Percentiles rank a stretch among this genome's conserved stretches.
Conservation (phyloP, 257 asterid species). For the Ilex asprella region DNA sequence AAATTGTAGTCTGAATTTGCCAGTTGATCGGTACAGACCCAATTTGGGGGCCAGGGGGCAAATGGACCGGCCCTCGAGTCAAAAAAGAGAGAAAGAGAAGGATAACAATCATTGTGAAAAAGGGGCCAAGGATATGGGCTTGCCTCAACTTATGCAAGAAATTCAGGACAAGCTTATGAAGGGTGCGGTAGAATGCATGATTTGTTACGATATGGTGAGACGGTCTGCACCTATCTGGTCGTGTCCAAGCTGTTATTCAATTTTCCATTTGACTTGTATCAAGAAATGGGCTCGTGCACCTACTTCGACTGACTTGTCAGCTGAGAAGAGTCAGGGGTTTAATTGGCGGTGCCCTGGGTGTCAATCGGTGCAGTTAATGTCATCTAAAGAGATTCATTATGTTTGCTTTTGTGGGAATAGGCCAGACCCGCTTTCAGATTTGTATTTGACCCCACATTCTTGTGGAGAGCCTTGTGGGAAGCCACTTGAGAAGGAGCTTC, state of each 20-base stretch:
- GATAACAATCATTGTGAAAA: conserved; percentile 14
- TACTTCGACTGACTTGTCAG: conserved; percentile 71
- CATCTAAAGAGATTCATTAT: conserved; percentile 75
- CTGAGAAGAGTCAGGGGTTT: conserved; percentile 75
- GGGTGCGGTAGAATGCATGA: conserved; percentile 95
- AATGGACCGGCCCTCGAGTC: conserved; percentile 26
- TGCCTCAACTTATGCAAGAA: conserved; percentile 93
- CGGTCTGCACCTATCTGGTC: conserved; percentile 92
- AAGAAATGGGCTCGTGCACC: conserved; percentile 99
- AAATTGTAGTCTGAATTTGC: conserved; percentile 22
- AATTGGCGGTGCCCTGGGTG: conserved; percentile 99
- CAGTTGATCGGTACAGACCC: conserved; percentile 20
- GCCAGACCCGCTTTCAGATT: conserved; percentile 84
- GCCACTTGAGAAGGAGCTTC: conserved; percentile 67
- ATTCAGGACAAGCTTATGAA: conserved; percentile 82
- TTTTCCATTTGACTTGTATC: conserved; percentile 77
- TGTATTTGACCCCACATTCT: conserved; percentile 94
- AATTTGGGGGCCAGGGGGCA: conserved; percentile 34
- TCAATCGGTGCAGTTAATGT: conserved; percentile 82
- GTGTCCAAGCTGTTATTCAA: conserved; percentile 86
- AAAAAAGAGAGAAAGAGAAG: conserved; percentile 38
- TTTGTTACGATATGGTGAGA: conserved; percentile 93
- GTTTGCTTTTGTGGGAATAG: conserved; percentile 87
- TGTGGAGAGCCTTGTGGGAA: conserved; percentile 98
- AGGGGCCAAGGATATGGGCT: conserved; percentile 32